These are phyloP conservation scores for Komagataella mondaviorum DNA, from an alignment of 805 yeast genomes.

Conservation along the genomic window DNA sequence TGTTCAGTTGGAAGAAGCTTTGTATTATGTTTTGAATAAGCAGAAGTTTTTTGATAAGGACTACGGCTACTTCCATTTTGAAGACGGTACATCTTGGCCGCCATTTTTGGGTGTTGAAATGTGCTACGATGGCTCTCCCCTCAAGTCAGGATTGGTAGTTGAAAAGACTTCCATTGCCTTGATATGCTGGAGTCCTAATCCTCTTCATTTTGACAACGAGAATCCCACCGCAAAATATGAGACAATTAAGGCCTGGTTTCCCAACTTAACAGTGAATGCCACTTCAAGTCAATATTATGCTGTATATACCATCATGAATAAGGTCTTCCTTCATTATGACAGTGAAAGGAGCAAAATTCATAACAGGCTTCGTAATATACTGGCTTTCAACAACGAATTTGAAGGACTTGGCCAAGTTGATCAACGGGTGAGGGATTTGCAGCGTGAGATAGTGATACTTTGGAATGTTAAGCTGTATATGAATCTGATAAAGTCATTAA, in stretches of 20 bases:
- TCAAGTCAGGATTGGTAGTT: constrained; percentile 35
- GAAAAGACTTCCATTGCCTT: constrained; percentile 51
- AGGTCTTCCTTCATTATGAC: constrained; percentile 59
- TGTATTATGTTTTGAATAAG: constrained; percentile 52
- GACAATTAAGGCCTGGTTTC: constrained; percentile 49
- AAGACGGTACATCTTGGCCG: constrained; percentile 65
- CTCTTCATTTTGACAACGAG: constrained; percentile 15
- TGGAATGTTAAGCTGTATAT: constrained; percentile 29
- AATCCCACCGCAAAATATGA: constrained; percentile 17
- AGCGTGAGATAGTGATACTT: constrained; percentile 26
- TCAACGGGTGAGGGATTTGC: constrained; percentile 33
- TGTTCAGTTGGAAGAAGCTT: constrained; percentile 52
- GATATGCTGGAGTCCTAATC: constrained; percentile 40
- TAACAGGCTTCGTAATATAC: constrained; percentile 42
- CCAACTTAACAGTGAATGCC: constrained; percentile 50
- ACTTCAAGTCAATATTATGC: constrained; percentile 67
- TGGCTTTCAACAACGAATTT: constrained; percentile 59
- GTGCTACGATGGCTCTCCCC: constrained; percentile 38
- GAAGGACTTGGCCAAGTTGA: constrained; percentile 40
- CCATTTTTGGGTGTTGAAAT: constrained; percentile 78
- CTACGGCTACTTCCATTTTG: constrained; percentile 23
- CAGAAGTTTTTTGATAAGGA: constrained; percentile 21
- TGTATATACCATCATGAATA: constrained; percentile 45
- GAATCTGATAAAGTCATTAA: constrained; percentile 31
- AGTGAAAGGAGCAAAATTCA: constrained; percentile 46